phyloP scores from a whole-genome alignment of 352 stramenopile genomes.

The Globisporangium cystogenes region DNA sequence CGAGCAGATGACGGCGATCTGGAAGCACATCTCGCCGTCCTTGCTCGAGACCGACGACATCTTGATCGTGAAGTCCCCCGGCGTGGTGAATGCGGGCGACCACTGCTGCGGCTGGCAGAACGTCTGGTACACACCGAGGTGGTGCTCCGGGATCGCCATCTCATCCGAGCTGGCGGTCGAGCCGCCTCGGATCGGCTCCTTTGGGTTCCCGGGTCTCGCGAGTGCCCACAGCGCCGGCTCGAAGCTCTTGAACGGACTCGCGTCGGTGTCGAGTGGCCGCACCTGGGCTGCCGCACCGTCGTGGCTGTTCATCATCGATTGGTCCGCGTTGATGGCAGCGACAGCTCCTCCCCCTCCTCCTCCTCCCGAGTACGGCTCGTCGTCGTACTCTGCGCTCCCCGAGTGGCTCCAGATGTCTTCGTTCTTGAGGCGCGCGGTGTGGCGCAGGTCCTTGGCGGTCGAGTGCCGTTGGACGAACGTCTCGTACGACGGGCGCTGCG shows the following conservation, averaged over 20 bases:
- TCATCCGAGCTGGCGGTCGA: conserved; percentile 27
- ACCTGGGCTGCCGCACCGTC: conserved; percentile 26
- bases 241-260: conserved; percentile 3
- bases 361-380: background rate
- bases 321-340: background rate
- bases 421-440: conserved; percentile 7
- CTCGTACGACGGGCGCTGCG: conserved; percentile 13
- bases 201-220: conserved; percentile 13
- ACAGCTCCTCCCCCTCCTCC: too few relatives aligned
- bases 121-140: conserved; percentile 55
- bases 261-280: conserved; percentile 5
- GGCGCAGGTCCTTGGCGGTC: conserved; percentile 8
- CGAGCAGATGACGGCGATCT: conserved; percentile 55
- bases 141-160: conserved; percentile 58
- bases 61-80: conserved; percentile 75
- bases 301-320: conserved; percentile 21
- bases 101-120: conserved; percentile 63
- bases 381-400: conserved; percentile 14
- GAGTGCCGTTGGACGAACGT: conserved; percentile 13
- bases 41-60: conserved; percentile 37
- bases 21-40: conserved; percentile 36
- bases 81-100: conserved; percentile 68
- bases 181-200: background rate
- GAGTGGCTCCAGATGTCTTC: conserved; percentile 16
- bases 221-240: conserved; percentile 14